Percentiles rank a stretch among this genome's conserved stretches.
These are phyloP conservation scores for Boletus sp. DNA, from an alignment of 768 basidiomycete species.

Conservation along the genomic window DNA sequence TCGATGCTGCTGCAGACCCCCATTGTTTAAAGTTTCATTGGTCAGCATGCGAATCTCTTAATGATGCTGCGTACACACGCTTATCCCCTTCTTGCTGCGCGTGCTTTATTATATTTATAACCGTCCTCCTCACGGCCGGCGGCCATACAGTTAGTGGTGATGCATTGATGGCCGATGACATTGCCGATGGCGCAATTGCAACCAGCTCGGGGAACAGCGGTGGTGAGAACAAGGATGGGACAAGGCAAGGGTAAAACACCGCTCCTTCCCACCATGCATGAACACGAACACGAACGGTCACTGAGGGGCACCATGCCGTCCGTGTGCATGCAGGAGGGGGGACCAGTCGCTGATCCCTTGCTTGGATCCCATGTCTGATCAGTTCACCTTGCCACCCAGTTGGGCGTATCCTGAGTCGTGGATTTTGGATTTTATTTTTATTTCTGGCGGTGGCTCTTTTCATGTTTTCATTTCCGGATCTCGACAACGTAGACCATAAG, in stretches of 20 bases:
- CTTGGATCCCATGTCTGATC: slow-evolving; percentile 19
- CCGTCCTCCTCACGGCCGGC: slow-evolving; percentile 32
- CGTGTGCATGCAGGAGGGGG: slow-evolving; percentile 12
- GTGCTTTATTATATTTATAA: slow-evolving; percentile 7
- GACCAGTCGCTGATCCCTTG: background rate
- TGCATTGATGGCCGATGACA: slow-evolving; percentile 2
- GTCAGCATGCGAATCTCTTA: slow-evolving; percentile 55
- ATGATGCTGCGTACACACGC: slow-evolving; percentile 61
- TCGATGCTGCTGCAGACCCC: slow-evolving; percentile 56
- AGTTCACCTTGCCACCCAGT: slow-evolving; percentile 5
- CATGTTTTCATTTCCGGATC: slow-evolving; percentile 24
- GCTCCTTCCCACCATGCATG: slow-evolving; percentile 20
- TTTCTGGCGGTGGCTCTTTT: slow-evolving; percentile 6
- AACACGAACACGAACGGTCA: slow-evolving; percentile 8
- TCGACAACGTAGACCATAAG: slow-evolving; percentile 8
- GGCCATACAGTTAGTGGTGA: slow-evolving; percentile 9
- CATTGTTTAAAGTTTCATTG: slow-evolving; percentile 57
- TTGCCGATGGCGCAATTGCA: slow-evolving; percentile 4
- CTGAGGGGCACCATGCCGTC: slow-evolving; percentile 12
- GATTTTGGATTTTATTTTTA: slow-evolving; percentile 11
- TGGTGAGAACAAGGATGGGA: slow-evolving; percentile 10
- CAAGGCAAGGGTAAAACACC: slow-evolving; percentile 19
- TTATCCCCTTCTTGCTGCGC: slow-evolving; percentile 1
- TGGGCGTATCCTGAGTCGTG: slow-evolving; percentile 1
- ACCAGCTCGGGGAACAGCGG: slow-evolving; percentile 4